phyloP scores from a whole-genome alignment of 1,139 yeast species.

The Taphrina communis region DNA sequence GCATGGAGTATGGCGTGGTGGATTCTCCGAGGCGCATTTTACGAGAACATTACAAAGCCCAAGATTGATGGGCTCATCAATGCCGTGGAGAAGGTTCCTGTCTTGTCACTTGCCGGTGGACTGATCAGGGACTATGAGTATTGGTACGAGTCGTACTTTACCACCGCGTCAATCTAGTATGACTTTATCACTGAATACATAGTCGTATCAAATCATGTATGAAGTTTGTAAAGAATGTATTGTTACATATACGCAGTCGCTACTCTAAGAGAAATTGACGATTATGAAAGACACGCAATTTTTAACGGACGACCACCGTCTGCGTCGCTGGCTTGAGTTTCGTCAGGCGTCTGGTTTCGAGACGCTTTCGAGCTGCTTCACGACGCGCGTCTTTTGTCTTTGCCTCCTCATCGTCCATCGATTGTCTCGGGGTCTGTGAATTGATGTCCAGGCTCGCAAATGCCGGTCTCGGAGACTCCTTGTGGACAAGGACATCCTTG shows the following conservation, averaged over 20 bases:
- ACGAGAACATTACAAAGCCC: constrained; percentile 50
- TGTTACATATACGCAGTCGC: constrained; percentile 16
- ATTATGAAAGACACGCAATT: not conserved
- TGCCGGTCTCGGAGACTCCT: constrained; percentile 14
- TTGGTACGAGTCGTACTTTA: constrained; percentile 52
- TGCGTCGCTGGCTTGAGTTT: not conserved
- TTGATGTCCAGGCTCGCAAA: constrained; percentile 11
- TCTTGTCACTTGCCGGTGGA: constrained; percentile 50
- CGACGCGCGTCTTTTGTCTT: not conserved
- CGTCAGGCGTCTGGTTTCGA: constrained; percentile 2
- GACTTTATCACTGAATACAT: not conserved
- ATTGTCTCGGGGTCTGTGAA: not conserved
- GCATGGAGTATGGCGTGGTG: constrained; percentile 54
- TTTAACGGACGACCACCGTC: not conserved
- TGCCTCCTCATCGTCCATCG: not conserved
- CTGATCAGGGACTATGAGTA: constrained; percentile 54
- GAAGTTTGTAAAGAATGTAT: not conserved
- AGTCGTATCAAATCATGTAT: not conserved
- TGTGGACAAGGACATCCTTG: not conserved
- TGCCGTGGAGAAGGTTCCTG: constrained; percentile 32
- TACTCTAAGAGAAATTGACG: not conserved
- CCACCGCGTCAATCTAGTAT: constrained; percentile 25
- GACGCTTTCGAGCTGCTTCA: constrained; percentile 24
- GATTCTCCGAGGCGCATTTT: constrained; percentile 54
- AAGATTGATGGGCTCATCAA: constrained; percentile 7